Conservation (phyloP, 164 flowering plant genomes). For the Berberis thunbergii region DNA sequence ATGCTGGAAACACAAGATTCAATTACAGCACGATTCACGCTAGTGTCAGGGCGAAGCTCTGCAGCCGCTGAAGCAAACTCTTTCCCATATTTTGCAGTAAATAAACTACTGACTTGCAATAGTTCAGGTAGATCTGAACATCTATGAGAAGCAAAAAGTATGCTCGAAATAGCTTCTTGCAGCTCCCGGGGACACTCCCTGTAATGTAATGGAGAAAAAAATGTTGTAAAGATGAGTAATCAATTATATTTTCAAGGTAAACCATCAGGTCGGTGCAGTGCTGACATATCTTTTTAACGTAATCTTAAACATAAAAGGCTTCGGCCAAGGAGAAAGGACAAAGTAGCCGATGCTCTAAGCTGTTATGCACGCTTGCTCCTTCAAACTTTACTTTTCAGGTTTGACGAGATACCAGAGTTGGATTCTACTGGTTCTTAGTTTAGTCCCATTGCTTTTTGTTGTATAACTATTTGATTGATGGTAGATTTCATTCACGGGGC, state of each 20-base stretch:
- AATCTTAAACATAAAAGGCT: too few relatives aligned
- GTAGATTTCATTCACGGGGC: too few relatives aligned
- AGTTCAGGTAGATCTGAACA: slow-evolving; percentile 96
- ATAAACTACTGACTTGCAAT: slow-evolving; percentile 54
- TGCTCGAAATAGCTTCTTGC: slow-evolving; percentile 90
- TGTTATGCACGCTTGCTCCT: too few relatives aligned
- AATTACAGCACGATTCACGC: slow-evolving; percentile 85
- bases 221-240: slow-evolving; percentile 3
- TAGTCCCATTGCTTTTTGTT: too few relatives aligned
- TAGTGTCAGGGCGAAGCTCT: slow-evolving; percentile 90
- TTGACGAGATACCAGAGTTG: too few relatives aligned
- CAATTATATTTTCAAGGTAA: not conserved
- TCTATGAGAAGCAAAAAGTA: slow-evolving; percentile 92
- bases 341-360: too few relatives aligned
- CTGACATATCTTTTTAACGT: too few relatives aligned
- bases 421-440: too few relatives aligned
- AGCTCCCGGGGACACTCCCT: slow-evolving; percentile 90
- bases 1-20: slow-evolving; percentile 1
- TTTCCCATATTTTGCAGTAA: slow-evolving; percentile 85
- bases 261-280: not conserved
- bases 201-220: slow-evolving; percentile 9
- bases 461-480: too few relatives aligned
- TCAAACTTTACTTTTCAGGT: too few relatives aligned
- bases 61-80: slow-evolving; percentile 71
- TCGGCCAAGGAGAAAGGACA: too few relatives aligned